Evolutionary conservation across 192 early-diverging fungal species (phyloP), one percentile per base, ranked within the genome.

Genomic region (Tieghemiomyces parasiticus): DNA sequence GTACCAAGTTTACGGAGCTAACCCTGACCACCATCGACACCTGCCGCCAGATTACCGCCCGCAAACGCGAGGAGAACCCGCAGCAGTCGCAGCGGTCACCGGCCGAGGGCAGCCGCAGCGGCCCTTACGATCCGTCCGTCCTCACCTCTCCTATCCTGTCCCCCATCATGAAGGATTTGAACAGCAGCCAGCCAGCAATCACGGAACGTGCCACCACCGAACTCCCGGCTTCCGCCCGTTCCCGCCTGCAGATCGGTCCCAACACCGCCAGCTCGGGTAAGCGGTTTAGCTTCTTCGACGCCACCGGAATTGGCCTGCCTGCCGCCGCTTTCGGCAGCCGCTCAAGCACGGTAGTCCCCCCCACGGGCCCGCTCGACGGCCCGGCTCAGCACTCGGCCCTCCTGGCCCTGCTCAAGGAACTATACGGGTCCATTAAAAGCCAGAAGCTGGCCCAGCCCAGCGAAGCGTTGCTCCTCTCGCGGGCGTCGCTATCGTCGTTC

Each of bases 1-100:
- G 76, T 54, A 80, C 78, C 32, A 78, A 78, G 16, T 89, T 87
- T 69, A 75, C 87, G 14, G 71, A 56, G 29, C 34, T 56, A 31
- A 56, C 54, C 20, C 54, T 56, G 16, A 56, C 54, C 30, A 56
- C 54, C 54, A 29, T 56, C 19, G 54, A 56, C 20, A 56, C 54
- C 31, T 56, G 54, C 24, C 54, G 31, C 9, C 54, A 33, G 19
- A 35, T 56, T 4, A 35, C 54, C 32, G 34, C 54, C 13, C 54
- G 34, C 32, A 56, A 56, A 24, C 38, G 59, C 16, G 45, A 46
- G 52, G 49, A 53, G 20, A 24, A 14, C 3, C 2, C 12, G 28
- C 28, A 62, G 46, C 46, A 16, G 12, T 62, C 48, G 28, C 13
- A 1, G 13, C 3, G 50, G 22, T 26, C n/a, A 20, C 19, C n/a